Percentiles rank a stretch among this genome's conserved stretches.
phyloP scores from a whole-genome alignment of 352 stramenopile species.

The Globisporangium takayamanum region DNA sequence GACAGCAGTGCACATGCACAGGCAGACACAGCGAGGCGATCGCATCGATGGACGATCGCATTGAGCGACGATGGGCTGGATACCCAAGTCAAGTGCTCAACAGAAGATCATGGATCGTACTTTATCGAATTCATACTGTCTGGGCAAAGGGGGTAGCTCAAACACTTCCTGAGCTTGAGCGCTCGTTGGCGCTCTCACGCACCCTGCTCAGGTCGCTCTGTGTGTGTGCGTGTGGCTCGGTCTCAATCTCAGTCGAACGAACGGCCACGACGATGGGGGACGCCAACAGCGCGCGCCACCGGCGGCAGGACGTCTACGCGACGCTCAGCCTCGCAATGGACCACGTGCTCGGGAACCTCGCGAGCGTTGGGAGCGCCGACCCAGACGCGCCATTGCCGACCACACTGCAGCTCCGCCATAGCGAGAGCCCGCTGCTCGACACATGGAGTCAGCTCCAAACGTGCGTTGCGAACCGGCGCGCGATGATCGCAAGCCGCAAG shows the following conservation, averaged over 20 bases:
- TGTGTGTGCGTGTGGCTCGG: no score
- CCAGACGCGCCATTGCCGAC: slow-evolving; percentile 17
- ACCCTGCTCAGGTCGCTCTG: no score
- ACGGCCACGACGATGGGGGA: not conserved
- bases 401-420: slow-evolving; percentile 5
- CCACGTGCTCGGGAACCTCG: slow-evolving; percentile 32
- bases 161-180: no score
- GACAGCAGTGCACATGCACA: no score
- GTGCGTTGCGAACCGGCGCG: slow-evolving; percentile 14
- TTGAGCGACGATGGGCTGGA: no score
- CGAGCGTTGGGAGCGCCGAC: slow-evolving; percentile 2
- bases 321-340: slow-evolving; percentile 45
- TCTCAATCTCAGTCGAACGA: not conserved
- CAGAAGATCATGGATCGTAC: no score
- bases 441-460: slow-evolving; percentile 17
- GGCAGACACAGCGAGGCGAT: no score
- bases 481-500: slow-evolving; percentile 25
- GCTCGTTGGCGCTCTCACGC: no score
- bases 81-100: no score
- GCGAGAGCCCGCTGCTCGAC: slow-evolving; percentile 9
- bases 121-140: no score
- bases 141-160: no score
- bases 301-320: slow-evolving; percentile 25
- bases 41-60: no score
- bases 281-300: slow-evolving; percentile 6